phyloP scores from a whole-genome alignment of 192 early-diverging fungal genomes.

The Dissophora ornata region DNA sequence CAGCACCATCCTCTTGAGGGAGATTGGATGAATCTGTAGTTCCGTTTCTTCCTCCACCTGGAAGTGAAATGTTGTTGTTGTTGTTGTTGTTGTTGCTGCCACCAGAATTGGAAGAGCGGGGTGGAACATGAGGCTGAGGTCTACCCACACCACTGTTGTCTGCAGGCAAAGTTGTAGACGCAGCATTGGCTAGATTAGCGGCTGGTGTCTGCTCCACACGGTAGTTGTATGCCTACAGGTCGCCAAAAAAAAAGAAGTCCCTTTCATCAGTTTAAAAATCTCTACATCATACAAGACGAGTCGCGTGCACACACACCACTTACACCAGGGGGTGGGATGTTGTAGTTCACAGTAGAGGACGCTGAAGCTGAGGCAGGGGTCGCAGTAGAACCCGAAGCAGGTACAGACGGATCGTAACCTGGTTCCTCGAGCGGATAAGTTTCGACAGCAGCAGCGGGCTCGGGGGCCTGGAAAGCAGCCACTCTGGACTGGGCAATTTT shows the following conservation, averaged over 20 bases:
- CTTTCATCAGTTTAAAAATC: too few species aligned
- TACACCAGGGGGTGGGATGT: slow-evolving; percentile 16
- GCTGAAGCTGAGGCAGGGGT: slow-evolving; percentile 3
- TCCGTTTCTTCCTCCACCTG: slow-evolving; percentile 42
- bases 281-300: too few species aligned
- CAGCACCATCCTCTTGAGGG: slow-evolving; percentile 73
- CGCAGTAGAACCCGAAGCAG: slow-evolving; percentile 5
- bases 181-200: slow-evolving; percentile 54
- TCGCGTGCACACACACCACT: background rate
- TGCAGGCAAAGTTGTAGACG: slow-evolving; percentile 23
- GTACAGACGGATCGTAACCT: slow-evolving; percentile 15
- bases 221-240: slow-evolving; percentile 27
- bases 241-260: too few species aligned
- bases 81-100: too few species aligned
- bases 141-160: slow-evolving; percentile 48
- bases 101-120: background rate
- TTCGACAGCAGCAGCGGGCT: slow-evolving; percentile 20
- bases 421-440: slow-evolving; percentile 35
- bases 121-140: slow-evolving; percentile 42
- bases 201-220: slow-evolving; percentile 37
- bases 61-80: slow-evolving; percentile 32
- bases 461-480: slow-evolving; percentile 33
- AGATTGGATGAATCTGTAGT: slow-evolving; percentile 71
- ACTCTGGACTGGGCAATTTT: slow-evolving; percentile 65
- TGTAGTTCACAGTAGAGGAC: background rate